These are phyloP conservation scores for Boletus vinaceobasis DNA, from an alignment of 768 basidiomycete species.

Conservation along the genomic window DNA sequence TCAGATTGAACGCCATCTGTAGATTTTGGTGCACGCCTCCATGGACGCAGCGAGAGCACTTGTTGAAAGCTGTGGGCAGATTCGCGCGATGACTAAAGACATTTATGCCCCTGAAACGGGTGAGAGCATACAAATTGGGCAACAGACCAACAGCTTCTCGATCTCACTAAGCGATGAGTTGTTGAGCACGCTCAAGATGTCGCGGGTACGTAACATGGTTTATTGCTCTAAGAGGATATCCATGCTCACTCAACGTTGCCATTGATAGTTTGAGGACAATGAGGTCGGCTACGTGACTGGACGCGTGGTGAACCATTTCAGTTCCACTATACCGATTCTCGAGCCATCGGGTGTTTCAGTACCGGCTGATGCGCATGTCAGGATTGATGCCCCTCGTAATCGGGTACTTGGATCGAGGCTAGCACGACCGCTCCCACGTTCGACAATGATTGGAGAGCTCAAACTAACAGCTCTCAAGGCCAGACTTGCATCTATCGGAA, in stretches of 20 bases:
- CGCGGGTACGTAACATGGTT: slow-evolving; percentile 57
- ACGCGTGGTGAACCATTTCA: slow-evolving; percentile 78
- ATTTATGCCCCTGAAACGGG: slow-evolving; percentile 75
- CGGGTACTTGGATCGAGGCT: slow-evolving; percentile 65
- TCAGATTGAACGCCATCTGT: neutral
- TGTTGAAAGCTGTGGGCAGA: slow-evolving; percentile 75
- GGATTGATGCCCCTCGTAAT: slow-evolving; percentile 27
- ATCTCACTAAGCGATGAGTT: slow-evolving; percentile 91
- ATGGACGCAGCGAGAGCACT: slow-evolving; percentile 64
- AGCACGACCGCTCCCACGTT: slow-evolving; percentile 67
- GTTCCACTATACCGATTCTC: slow-evolving; percentile 84
- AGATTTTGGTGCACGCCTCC: slow-evolving; percentile 90
- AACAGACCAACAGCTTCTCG: slow-evolving; percentile 93
- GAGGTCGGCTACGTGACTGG: slow-evolving; percentile 93
- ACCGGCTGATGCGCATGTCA: slow-evolving; percentile 19
- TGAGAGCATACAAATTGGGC: slow-evolving; percentile 88
- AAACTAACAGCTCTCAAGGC: slow-evolving; percentile 87
- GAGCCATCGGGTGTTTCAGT: slow-evolving; percentile 55
- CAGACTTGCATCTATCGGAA: slow-evolving; percentile 67
- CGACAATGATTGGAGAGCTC: slow-evolving; percentile 97
- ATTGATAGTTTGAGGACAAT: slow-evolving; percentile 87
- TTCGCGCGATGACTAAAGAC: slow-evolving; percentile 89
- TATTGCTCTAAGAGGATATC: neutral
- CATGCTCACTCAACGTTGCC: neutral
- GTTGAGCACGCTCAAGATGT: slow-evolving; percentile 76